phyloP scores from a whole-genome alignment of 495 filamentous ascomycete genomes.

The Annulohypoxylon nitens region DNA sequence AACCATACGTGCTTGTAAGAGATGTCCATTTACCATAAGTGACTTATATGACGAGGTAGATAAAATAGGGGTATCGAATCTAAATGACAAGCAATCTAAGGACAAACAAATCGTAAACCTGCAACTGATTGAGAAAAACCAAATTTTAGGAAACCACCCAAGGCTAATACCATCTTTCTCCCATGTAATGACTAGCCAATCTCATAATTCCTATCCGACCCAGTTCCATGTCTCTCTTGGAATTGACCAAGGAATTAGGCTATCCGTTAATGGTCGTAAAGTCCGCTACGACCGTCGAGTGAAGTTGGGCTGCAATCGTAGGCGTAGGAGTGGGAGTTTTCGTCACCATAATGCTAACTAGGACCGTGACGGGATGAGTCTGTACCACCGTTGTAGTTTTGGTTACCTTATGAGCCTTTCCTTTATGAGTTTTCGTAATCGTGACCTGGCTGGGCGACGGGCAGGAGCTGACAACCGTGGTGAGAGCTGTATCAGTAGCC shows the following conservation, averaged over 20 bases:
- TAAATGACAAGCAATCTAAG: background rate
- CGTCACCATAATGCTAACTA: constrained; percentile 1
- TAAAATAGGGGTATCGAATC: background rate
- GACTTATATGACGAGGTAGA: background rate
- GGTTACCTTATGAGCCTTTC: background rate
- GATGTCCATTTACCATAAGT: background rate
- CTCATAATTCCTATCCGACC: background rate
- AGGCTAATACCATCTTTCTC: background rate
- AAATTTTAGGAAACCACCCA: background rate
- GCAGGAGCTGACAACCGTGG: constrained; percentile 7
- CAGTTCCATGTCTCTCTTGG: background rate
- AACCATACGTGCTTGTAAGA: background rate
- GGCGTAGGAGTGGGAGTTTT: background rate
- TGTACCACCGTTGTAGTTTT: background rate
- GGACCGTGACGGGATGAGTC: background rate
- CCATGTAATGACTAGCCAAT: background rate
- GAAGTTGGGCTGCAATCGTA: background rate
- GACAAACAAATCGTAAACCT: background rate
- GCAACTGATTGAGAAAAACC: background rate
- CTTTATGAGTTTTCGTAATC: constrained; percentile 5
- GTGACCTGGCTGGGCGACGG: constrained; percentile 1
- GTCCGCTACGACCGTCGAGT: background rate
- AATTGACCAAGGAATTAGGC: background rate
- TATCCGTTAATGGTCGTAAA: constrained; percentile 1
- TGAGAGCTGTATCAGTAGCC: background rate